Conservation (phyloP, 345 rosid species). For the Arabidopsis suecica region DNA sequence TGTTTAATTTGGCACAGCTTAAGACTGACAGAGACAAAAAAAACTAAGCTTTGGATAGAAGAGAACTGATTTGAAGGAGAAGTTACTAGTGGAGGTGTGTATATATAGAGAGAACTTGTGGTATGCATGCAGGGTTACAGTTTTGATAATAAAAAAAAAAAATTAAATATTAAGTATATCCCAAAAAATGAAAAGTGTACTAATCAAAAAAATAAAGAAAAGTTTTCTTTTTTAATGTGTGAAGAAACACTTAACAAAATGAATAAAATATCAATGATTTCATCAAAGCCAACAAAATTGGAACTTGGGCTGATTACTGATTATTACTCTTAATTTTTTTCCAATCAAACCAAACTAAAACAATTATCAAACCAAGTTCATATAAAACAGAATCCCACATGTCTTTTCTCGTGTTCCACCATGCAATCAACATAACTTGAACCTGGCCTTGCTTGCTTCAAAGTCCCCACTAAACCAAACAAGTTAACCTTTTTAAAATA, state of each 20-base stretch:
- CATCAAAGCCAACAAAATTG: conserved; percentile 37
- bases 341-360: conserved; percentile 4
- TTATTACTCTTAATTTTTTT: conserved; percentile 18
- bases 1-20: conserved; percentile 16
- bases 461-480: conserved; percentile 25
- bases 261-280: conserved; percentile 16
- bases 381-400: conserved; percentile 42
- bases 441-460: conserved; percentile 44
- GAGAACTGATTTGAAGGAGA: conserved; percentile 15
- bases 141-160: no score
- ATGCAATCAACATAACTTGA: conserved; percentile 44
- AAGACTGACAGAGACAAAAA: background rate
- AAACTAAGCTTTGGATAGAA: conserved; percentile 12
- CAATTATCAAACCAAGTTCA: conserved; percentile 13
- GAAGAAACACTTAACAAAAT: background rate
- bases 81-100: conserved; percentile 25
- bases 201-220: background rate
- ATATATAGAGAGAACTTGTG: conserved; percentile 22
- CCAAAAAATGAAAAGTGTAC: background rate
- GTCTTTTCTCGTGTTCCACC: conserved; percentile 45
- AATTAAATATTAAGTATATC: background rate
- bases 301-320: conserved; percentile 32
- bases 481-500: background rate
- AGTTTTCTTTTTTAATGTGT: background rate
- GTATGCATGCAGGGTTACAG: conserved; percentile 34